Evolutionary conservation across 305 asterid genomes (phyloP), one percentile per base, ranked within the genome.

Genomic region (Rubia tinctorum): DNA sequence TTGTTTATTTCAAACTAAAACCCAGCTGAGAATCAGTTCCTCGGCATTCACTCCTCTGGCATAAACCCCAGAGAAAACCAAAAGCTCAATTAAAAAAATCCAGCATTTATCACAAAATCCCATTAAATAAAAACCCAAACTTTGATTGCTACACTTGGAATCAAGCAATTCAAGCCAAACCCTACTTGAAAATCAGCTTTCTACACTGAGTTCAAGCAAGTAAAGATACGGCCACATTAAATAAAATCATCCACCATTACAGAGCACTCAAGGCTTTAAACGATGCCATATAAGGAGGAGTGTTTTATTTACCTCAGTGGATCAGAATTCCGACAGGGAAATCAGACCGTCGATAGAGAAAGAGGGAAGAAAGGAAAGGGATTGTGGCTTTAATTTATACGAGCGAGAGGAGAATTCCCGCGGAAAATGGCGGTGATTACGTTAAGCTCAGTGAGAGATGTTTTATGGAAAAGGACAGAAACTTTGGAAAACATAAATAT

Each of bases 341-440:
- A 61, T 59, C 20, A n/a, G 67, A 68, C 70, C 75, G 53, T 27
- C 9, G 71, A 69, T 69, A 8, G 30, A 27, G 12, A 56, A 3
- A 42, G 63, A 17, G 14, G 25, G 66, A 42, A 40, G 34, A 23
- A 37, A 23, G 66, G 44, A 18, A 53, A 37, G 69, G 69, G 73
- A 53, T 22, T 42, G 44, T 42, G 12, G 44, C 39, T 40, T 15
- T 20, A 74, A 70, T 42, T 42, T 74, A 40, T 74, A 74, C 18
- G 63, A 56, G 39, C 69, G 22, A 12, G 68, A 56, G 42, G 83
- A 79, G 77, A 79, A 84, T 76, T 87, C 91, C 91, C 91, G 96
- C 95, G 87, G 91, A 86, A 87, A 88, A 81, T 81, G 87, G 96
- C 91, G 91, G 91, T 86, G 95, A 89, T 89, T 86, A 80, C 91